These are phyloP conservation scores for Apiotrichum gracile DNA, from an alignment of 1,284 basidiomycete genomes.

Conservation along the genomic window DNA sequence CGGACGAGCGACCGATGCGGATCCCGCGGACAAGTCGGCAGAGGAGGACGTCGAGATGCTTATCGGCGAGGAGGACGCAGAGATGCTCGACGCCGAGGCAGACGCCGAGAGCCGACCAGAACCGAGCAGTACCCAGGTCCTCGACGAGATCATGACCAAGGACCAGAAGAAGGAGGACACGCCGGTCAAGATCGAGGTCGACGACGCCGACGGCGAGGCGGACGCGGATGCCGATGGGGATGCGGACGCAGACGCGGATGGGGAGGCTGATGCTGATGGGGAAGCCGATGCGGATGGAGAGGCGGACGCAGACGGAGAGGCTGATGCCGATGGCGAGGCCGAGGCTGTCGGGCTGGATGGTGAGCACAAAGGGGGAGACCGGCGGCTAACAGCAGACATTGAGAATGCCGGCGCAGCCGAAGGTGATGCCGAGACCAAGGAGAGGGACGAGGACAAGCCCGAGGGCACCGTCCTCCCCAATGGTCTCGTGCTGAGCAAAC, in stretches of 20 bases:
- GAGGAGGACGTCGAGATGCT: constrained; percentile 45
- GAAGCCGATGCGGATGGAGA: constrained; percentile 39
- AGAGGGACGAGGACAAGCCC: constrained; percentile 17
- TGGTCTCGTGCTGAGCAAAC: constrained; percentile 33
- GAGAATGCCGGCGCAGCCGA: constrained; percentile 8
- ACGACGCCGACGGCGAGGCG: constrained; percentile 25
- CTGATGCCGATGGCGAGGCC: constrained; percentile 32
- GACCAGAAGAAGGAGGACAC: constrained; percentile 16
- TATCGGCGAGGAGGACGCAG: constrained; percentile 21
- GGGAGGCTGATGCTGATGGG: constrained; percentile 9
- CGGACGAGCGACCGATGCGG: constrained; percentile 11
- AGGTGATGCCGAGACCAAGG: constrained; percentile 9
- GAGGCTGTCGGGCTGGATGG: constrained; percentile 28
- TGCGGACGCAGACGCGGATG: constrained; percentile 14
- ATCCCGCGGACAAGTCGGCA: constrained; percentile 13
- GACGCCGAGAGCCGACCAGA: constrained; percentile 14
- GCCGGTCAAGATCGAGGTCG: constrained; percentile 13
- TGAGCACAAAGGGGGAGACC: constrained; percentile 1
- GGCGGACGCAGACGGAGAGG: constrained; percentile 13
- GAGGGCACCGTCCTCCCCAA: constrained; percentile 28
- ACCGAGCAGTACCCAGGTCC: constrained; percentile 29
- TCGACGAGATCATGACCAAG: constrained; percentile 27
- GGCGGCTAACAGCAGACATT: constrained; percentile 8
- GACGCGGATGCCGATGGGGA: constrained; percentile 25
- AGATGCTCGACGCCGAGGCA: constrained; percentile 18